phyloP scores from a whole-genome alignment of 2,329 filamentous ascomycete species.

The Ophiostoma himal-ulmi region DNA sequence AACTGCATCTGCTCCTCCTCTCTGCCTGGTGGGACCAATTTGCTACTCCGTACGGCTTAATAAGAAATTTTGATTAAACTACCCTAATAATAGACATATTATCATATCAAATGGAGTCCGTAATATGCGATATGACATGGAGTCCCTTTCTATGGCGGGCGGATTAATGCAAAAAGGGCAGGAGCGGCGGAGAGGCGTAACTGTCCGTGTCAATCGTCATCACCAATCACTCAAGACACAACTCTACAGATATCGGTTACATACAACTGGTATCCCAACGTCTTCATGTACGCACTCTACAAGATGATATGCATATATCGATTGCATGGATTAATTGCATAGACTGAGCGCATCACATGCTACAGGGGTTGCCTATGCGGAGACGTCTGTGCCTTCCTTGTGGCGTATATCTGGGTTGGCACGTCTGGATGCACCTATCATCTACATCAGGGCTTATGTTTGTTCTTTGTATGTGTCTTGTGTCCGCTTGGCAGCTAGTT shows the following conservation, averaged over 20 bases:
- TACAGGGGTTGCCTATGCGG: conserved; percentile 12
- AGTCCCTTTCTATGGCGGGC: conserved; percentile 14
- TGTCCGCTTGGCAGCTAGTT: not conserved
- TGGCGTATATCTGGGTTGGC: not conserved
- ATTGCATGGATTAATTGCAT: conserved; percentile 8
- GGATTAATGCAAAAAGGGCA: conserved; percentile 18
- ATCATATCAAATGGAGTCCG: conserved; percentile 1
- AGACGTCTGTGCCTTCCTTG: conserved; percentile 12
- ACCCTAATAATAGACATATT: conserved; percentile 11
- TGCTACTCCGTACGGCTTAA: not conserved
- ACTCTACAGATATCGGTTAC: not conserved
- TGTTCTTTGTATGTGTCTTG: not conserved
- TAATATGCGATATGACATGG: conserved; percentile 15
- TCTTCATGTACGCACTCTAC: not conserved
- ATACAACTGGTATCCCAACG: not conserved
- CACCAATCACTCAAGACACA: not conserved
- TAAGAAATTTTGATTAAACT: not conserved
- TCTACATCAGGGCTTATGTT: not conserved
- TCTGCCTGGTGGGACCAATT: conserved; percentile 1
- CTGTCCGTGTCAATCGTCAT: not conserved
- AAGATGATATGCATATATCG: not conserved
- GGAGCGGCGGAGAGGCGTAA: conserved; percentile 3
- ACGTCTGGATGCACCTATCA: not conserved
- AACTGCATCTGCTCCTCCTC: not conserved
- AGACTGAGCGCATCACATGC: not conserved